Conservation (phyloP, 257 asterid genomes). For the Ilex aquifolium region DNA sequence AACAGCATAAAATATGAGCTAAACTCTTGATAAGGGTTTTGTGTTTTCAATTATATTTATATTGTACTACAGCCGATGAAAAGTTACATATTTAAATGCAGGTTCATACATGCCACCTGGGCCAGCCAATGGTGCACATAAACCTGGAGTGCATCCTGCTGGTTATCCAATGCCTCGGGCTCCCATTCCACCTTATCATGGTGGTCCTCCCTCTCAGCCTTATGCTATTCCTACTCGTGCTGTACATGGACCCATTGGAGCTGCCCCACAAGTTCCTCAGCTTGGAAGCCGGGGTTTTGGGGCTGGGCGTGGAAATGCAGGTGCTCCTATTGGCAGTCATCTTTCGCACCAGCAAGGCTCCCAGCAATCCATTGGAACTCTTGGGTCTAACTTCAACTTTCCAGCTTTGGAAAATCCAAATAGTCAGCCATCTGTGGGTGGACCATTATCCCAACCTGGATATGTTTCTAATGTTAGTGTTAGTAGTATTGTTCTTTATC, state of each 20-base stretch:
- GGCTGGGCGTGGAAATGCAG: conserved; percentile 80
- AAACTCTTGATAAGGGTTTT: neutral
- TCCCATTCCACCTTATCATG: conserved; percentile 79
- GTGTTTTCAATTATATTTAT: neutral
- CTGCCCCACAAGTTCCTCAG: conserved; percentile 82
- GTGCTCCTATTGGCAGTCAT: conserved; percentile 93
- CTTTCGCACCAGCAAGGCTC: conserved; percentile 81
- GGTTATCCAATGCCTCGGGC: conserved; percentile 84
- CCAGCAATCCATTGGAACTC: conserved; percentile 72
- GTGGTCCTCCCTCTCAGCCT: conserved; percentile 78
- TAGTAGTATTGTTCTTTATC: conserved; percentile 23
- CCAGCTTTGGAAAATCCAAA: conserved; percentile 76
- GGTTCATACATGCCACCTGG: conserved; percentile 81
- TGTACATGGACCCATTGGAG: conserved; percentile 92
- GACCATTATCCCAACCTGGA: conserved; percentile 89
- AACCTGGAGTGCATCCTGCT: conserved; percentile 74
- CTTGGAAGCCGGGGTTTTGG: conserved; percentile 89
- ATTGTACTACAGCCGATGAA: neutral
- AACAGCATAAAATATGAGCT: neutral
- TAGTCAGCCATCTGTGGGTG: conserved; percentile 84
- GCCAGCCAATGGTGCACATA: conserved; percentile 77
- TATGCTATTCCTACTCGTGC: conserved; percentile 95
- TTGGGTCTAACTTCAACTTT: conserved; percentile 64
- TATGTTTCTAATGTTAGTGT: conserved; percentile 90
- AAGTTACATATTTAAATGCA: conserved; percentile 17